A percentile compares a stretch with the other conserved stretches of the same genome.
Conservation (phyloP, 2,329 filamentous ascomycete species). For the Colletotrichum brevisporum region DNA sequence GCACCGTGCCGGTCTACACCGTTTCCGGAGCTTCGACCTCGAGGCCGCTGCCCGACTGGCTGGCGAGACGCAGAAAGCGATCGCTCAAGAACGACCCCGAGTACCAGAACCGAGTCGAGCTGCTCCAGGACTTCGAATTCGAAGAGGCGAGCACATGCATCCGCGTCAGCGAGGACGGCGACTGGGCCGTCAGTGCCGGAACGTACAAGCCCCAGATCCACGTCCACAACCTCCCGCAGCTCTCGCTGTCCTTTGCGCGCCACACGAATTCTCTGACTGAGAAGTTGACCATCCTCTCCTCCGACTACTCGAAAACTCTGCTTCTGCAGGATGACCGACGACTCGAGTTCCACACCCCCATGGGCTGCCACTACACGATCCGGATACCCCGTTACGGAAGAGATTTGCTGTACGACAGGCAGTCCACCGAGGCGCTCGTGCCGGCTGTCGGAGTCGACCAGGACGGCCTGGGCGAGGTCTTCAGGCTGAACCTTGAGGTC, state of each 20-base stretch:
- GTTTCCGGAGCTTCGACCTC: constrained; percentile 92
- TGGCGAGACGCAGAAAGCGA: constrained; percentile 88
- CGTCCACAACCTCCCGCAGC: constrained; percentile 92
- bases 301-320: constrained; percentile 93
- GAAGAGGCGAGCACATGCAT: constrained; percentile 95
- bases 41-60: constrained; percentile 93
- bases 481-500: constrained; percentile 89
- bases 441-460: constrained; percentile 89
- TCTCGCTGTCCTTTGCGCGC: constrained; percentile 92
- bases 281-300: constrained; percentile 88
- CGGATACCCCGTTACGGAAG: constrained; percentile 93
- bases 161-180: constrained; percentile 91
- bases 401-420: constrained; percentile 87
- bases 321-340: constrained; percentile 93
- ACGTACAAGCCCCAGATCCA: constrained; percentile 85
- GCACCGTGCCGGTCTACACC: constrained; percentile 91
- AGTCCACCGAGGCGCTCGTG: constrained; percentile 86
- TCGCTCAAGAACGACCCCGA: constrained; percentile 93
- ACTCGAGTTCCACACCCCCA: constrained; percentile 92
- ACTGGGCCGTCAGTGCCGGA: constrained; percentile 86
- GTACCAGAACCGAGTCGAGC: constrained; percentile 92
- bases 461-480: constrained; percentile 92
- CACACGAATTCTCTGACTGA: constrained; percentile 94
- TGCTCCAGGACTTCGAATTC: constrained; percentile 98
- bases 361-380: constrained; percentile 89